Percentiles rank a stretch among this genome's conserved stretches.
Conservation (phyloP, 306 rosid species). For the Dryas alaskensis region DNA sequence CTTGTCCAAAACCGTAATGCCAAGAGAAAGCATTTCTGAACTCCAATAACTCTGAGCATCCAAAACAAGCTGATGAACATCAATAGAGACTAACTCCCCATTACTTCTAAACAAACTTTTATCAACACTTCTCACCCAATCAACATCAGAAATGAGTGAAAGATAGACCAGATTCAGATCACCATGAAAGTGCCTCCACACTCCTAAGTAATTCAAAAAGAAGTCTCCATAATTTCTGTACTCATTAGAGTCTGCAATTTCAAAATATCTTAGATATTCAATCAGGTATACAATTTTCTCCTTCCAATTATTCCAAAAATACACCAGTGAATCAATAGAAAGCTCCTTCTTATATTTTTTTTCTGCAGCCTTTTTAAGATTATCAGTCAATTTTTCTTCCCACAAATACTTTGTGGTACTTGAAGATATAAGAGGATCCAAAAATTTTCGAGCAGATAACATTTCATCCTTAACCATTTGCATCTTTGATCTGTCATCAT, state of each 20-base stretch:
- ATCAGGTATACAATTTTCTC: conserved; percentile 34
- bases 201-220: conserved; percentile 54
- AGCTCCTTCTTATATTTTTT: conserved; percentile 31
- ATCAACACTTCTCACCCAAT: conserved; percentile 41
- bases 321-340: conserved; percentile 50
- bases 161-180: conserved; percentile 17
- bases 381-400: conserved; percentile 27
- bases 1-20: conserved; percentile 38
- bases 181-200: conserved; percentile 25
- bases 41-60: conserved; percentile 50
- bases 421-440: conserved; percentile 46
- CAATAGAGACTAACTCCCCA: conserved; percentile 32
- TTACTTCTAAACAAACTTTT: conserved; percentile 19
- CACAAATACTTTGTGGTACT: conserved; percentile 29
- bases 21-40: conserved; percentile 39
- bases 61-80: conserved; percentile 24
- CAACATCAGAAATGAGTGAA: conserved; percentile 44
- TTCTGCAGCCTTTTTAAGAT: conserved; percentile 21
- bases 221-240: conserved; percentile 26
- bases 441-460: conserved; percentile 41
- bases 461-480: conserved; percentile 38
- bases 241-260: conserved; percentile 13
- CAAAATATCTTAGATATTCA: conserved; percentile 33
- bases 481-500: conserved; percentile 51
- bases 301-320: conserved; percentile 66